Base-by-base conservation (phyloP, 805 yeast species). In the Lipomyces kockii region DNA sequence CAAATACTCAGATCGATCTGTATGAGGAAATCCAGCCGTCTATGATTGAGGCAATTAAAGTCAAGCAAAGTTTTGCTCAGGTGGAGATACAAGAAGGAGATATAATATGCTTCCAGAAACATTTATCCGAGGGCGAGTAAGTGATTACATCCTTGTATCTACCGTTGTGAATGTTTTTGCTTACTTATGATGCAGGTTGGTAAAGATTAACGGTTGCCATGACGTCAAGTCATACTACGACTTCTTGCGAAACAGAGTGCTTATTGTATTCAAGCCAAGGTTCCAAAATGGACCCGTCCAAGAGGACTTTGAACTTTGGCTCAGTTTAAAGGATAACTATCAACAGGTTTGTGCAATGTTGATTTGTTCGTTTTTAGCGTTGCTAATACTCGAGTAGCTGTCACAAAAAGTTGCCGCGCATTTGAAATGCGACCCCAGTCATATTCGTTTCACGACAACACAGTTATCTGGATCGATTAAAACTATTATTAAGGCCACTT, bases 371-470 rank as follows among this genome's bases (percentile, higher is more conserved):
- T 52, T 8, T 25, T 52, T 52, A 7, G 55, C 29, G 6, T 52
- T 29, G 55, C 55, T 52, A 12, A 52, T 22, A 12, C n/a, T 25
- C 53, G 17, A 25, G 34, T 20, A 52, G 55, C 77, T 95, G 49
- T 87, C 92, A 0, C 77, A 78, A n/a, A 84, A 83, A 59, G 84
- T 92, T 55, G 93, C 89, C 0, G 75, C 78, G 5, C 77, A 78
- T 54, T 78, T 90, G 17, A 80, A 80, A 5, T 84, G 85, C 12
- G 86, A 87, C 66, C 86, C 93, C 0, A 83, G 82, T 2, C 84
- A 84, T 73, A 76, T 95, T 66, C 85, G 93, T 73, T 78, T 94
- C 6, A 90, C 86, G 75, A 85, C 89, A 12, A 81, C 88, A 51
- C 84, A 84, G 70, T 83, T 84, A 25, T 88, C 88, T n/a, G 86